Conservation (phyloP, 345 rosid species). For the Brassica carinata region DNA sequence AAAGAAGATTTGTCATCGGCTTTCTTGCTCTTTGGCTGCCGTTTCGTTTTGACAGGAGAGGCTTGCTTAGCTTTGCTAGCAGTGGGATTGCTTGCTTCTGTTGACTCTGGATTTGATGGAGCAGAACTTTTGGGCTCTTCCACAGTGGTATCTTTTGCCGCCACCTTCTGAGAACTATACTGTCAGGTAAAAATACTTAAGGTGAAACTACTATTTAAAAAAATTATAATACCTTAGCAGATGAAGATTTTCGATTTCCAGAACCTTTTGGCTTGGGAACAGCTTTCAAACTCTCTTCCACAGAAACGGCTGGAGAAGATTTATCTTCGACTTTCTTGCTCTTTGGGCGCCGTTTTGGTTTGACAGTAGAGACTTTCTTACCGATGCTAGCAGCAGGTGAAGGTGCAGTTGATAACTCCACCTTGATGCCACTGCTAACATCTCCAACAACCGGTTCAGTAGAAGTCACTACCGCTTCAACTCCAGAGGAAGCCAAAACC, state of each 20-base stretch:
- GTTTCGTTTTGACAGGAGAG: conserved; percentile 43
- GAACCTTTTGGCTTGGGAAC: conserved; percentile 40
- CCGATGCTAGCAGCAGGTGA: conserved; percentile 27
- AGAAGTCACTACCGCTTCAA: conserved; percentile 28
- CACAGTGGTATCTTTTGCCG: conserved; percentile 12
- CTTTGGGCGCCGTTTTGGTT: conserved; percentile 46
- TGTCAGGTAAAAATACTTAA: conserved; percentile 38
- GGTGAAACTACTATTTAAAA: conserved; percentile 14
- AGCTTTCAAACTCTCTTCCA: conserved; percentile 35
- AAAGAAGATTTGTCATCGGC: conserved; percentile 40
- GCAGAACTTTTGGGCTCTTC: conserved; percentile 34
- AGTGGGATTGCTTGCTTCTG: neutral
- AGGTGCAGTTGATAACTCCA: conserved; percentile 33
- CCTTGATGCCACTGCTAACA: conserved; percentile 29
- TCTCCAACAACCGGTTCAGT: conserved; percentile 36
- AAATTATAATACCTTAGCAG: conserved; percentile 48
- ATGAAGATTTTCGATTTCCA: conserved; percentile 30
- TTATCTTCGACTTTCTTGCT: neutral
- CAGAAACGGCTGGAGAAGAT: neutral
- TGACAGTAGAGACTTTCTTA: neutral
- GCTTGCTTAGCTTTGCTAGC: conserved; percentile 29
- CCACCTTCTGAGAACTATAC: conserved; percentile 48
- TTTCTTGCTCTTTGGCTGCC: conserved; percentile 49
- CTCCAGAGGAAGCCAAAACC: conserved; percentile 39
- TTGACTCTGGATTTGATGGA: conserved; percentile 3